Conservation (phyloP, 2,329 filamentous ascomycete genomes). For the Mycosphaerelloides madeirae region DNA sequence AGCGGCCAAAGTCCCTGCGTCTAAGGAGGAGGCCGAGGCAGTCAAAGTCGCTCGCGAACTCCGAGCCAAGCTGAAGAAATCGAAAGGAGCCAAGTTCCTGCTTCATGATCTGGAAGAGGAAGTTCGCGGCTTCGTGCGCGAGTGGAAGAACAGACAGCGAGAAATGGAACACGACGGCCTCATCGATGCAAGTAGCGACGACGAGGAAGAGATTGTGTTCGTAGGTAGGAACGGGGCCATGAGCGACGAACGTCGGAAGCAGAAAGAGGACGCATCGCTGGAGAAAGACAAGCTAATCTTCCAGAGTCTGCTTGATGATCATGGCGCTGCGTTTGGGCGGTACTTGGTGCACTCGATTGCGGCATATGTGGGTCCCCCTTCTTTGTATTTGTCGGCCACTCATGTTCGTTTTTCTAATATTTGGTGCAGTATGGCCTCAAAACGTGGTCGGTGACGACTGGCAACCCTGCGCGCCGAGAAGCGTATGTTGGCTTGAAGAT, state of each 20-base stretch:
- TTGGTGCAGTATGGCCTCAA: slow-evolving; percentile 63
- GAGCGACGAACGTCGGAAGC: slow-evolving; percentile 52
- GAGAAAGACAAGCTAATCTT: slow-evolving; percentile 69
- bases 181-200: slow-evolving; percentile 51
- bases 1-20: slow-evolving; percentile 47
- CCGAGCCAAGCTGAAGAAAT: slow-evolving; percentile 72
- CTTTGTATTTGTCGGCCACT: background rate
- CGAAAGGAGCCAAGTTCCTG: slow-evolving; percentile 71
- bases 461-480: slow-evolving; percentile 66
- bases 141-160: slow-evolving; percentile 51
- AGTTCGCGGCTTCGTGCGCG: slow-evolving; percentile 67
- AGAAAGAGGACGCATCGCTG: slow-evolving; percentile 50
- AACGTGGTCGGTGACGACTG: slow-evolving; percentile 73
- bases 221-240: slow-evolving; percentile 65
- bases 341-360: slow-evolving; percentile 93
- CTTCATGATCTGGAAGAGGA: slow-evolving; percentile 81
- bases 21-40: slow-evolving; percentile 42
- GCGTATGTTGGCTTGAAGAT: slow-evolving; percentile 73
- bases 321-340: slow-evolving; percentile 75
- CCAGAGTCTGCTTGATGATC: slow-evolving; percentile 71
- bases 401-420: slow-evolving; percentile 2
- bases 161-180: slow-evolving; percentile 44
- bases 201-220: slow-evolving; percentile 92
- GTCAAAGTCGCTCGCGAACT: slow-evolving; percentile 71
- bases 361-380: slow-evolving; percentile 52